These are phyloP conservation scores for Fusarium sarcochroum DNA, from an alignment of 2,329 filamentous ascomycete genomes.

Conservation along the genomic window DNA sequence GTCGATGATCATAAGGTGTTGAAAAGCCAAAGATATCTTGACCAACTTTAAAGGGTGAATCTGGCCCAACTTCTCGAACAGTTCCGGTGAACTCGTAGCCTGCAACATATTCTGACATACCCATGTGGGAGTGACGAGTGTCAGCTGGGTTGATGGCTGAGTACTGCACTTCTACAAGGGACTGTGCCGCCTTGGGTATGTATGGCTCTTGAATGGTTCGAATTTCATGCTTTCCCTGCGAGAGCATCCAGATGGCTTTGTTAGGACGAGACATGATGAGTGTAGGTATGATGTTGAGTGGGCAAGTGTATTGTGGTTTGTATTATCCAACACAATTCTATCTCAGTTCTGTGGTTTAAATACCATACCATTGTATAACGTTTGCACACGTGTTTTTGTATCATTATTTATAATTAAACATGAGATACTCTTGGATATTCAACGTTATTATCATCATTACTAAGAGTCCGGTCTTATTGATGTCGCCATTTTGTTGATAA, in stretches of 20 bases:
- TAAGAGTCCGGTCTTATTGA: no score
- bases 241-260: slow-evolving; percentile 18
- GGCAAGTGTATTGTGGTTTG: no score
- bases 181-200: neutral
- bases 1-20: slow-evolving; percentile 11
- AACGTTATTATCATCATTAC: no score
- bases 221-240: neutral
- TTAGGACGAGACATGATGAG: slow-evolving; percentile 1
- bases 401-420: no score
- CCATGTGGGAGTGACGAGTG: slow-evolving; percentile 27
- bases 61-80: neutral
- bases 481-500: neutral
- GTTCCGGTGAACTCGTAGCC: slow-evolving; percentile 30
- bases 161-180: slow-evolving; percentile 31
- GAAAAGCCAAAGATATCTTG: slow-evolving; percentile 31
- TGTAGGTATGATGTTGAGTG: neutral
- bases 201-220: slow-evolving; percentile 1
- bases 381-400: no score
- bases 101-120: slow-evolving; percentile 11
- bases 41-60: slow-evolving; percentile 8
- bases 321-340: no score
- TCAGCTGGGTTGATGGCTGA: slow-evolving; percentile 35
- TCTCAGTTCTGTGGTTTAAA: neutral
- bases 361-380: neutral
- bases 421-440: rapidly evolving